Evolutionary conservation across 2,329 filamentous ascomycete genomes (phyloP), one percentile per base, ranked within the genome.

Genomic region (Arachnomyces sp.): DNA sequence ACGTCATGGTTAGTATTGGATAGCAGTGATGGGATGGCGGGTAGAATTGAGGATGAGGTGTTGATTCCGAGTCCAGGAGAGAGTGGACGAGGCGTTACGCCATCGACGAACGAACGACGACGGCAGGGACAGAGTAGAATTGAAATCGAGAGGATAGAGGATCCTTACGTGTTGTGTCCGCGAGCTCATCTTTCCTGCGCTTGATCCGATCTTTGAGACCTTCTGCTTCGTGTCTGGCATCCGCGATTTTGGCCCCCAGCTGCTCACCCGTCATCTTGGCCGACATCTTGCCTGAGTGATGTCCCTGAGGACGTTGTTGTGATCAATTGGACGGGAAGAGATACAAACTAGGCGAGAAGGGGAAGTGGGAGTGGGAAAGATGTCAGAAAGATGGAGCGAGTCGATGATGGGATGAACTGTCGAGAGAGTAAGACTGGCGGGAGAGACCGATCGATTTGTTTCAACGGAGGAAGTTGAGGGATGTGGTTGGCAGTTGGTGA

Each of bases 171-270:
- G 89, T 93, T 49, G 89, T 94, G 69, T 98, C 92, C 63, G 90
- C 90, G 56, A 98, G 79, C 71, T 96, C 92, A 78, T 98, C 92
- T 84, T 96, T 96, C 81, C 94, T 94, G 70, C 89, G 81, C 82
- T 95, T 96, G 79, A 96, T 96, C 68, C 86, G 83, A 66, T 96
- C 90, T 76, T 96, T 96, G 56, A 96, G 74, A 39, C 85, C 89
- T 74, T 96, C 92, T 57, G 92, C 92, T 76, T 98, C 92, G 73
- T 92, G 86, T 68, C 92, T 82, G 64, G 92, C 90, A 60, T 85
- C 82, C 61, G 87, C 84, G 58, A 92, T 90, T 68, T 84, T 84
- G 70, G 89, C 84, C 76, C 96, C 90, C 80, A 95, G 94, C 53
- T 71, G 67, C 59, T 71, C 67, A 56, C 66, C 64, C 50, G 61